phyloP scores from a whole-genome alignment of 495 filamentous ascomycete genomes.

The Lineolata rhizophorae region DNA sequence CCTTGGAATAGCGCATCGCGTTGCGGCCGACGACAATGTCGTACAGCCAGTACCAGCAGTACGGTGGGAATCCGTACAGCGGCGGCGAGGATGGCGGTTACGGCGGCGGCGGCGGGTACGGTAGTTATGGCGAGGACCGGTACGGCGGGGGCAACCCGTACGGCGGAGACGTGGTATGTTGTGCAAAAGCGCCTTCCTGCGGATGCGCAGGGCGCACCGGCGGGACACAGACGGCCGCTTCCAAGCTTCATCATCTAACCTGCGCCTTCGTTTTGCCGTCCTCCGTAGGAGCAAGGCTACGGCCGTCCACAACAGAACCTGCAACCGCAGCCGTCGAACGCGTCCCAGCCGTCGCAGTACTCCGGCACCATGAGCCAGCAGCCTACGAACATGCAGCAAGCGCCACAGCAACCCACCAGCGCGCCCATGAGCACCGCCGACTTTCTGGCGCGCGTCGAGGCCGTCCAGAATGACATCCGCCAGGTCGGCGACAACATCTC shows the following conservation, averaged over 20 bases:
- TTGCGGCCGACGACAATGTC: constrained; percentile 11
- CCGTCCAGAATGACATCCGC: constrained; percentile 32
- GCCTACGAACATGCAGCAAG: background rate
- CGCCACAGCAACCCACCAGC: constrained; percentile 4
- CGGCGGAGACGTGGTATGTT: constrained; percentile 3
- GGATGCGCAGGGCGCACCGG: background rate
- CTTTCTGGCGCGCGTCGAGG: constrained; percentile 37
- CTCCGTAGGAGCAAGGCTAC: background rate
- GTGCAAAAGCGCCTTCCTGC: background rate
- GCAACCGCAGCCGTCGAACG: constrained; percentile 3
- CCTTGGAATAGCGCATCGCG: too few species aligned
- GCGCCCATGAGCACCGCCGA: constrained; percentile 22
- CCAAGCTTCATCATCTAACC: constrained; percentile 4
- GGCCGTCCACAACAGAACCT: background rate
- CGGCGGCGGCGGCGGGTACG: too few species aligned
- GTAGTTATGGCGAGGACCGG: too few species aligned
- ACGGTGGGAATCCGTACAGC: constrained; percentile 23
- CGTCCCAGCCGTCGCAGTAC: background rate
- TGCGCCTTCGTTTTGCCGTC: background rate
- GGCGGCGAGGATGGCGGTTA: constrained; percentile 20
- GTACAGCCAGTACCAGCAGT: constrained; percentile 12
- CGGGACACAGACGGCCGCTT: constrained; percentile 4
- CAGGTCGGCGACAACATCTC: constrained; percentile 30
- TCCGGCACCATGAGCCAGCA: background rate
- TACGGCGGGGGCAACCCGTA: constrained; percentile 23